phyloP scores from a whole-genome alignment of 176 grass and related monocot genomes.

The Secale cereale region DNA sequence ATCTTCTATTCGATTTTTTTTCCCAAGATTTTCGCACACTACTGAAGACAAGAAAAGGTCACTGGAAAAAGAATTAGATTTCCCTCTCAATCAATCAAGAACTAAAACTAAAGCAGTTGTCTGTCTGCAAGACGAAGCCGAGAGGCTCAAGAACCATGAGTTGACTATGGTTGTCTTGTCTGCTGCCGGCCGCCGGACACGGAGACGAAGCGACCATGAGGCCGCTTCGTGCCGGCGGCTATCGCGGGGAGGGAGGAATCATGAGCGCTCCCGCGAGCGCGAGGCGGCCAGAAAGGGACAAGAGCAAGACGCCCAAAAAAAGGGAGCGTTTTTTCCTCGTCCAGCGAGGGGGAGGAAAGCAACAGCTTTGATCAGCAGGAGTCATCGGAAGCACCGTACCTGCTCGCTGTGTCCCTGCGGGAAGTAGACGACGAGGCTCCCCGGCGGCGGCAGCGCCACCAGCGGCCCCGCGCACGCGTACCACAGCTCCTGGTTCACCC shows the following conservation, averaged over 20 bases:
- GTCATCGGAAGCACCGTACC: slow-evolving; percentile 21
- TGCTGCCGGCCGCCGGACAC: neutral
- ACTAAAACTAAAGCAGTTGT: slow-evolving; percentile 2
- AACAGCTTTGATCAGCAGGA: slow-evolving; percentile 36
- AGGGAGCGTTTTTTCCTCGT: neutral
- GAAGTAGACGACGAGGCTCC: slow-evolving; percentile 82
- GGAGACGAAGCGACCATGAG: slow-evolving; percentile 9
- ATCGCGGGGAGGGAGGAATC: neutral
- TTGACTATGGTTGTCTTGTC: neutral
- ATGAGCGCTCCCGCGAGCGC: neutral
- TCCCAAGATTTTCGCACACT: neutral
- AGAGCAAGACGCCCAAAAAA: neutral
- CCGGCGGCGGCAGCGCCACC: slow-evolving; percentile 52
- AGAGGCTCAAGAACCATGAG: slow-evolving; percentile 17
- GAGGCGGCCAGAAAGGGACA: slow-evolving; percentile 27
- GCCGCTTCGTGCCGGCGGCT: neutral
- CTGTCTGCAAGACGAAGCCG: neutral
- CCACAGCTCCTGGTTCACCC: slow-evolving; percentile 78
- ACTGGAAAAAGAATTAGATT: neutral
- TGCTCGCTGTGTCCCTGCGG: slow-evolving; percentile 84
- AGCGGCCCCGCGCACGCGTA: slow-evolving; percentile 77
- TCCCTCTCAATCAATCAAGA: neutral
- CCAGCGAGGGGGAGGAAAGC: neutral
- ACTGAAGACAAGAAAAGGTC: neutral
- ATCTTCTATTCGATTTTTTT: neutral